These are phyloP conservation scores for Citrus cavaleriei DNA, from an alignment of 345 rosid genomes.

Conservation along the genomic window DNA sequence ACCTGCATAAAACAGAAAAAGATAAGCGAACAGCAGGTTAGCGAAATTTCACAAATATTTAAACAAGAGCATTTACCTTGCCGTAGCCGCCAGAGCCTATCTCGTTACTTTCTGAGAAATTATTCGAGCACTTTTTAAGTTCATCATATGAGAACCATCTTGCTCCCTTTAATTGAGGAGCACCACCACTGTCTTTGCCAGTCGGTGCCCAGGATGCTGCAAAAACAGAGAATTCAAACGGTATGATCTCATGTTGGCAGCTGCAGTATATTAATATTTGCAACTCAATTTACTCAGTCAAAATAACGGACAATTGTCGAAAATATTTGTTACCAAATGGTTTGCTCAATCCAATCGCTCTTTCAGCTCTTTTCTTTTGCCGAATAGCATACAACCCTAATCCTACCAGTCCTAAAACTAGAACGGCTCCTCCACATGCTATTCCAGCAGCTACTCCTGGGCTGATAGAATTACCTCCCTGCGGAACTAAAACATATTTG, in stretches of 20 bases:
- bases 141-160: constrained; percentile 94
- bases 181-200: constrained; percentile 80
- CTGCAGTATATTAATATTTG: not conserved
- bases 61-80: constrained; percentile 42
- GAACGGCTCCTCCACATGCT: constrained; percentile 42
- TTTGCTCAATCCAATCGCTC: constrained; percentile 76
- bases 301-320: not conserved
- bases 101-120: constrained; percentile 69
- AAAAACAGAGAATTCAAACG: constrained; percentile 5
- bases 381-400: constrained; percentile 69
- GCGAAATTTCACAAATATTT: not conserved
- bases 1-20: constrained; percentile 42
- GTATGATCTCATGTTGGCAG: not conserved
- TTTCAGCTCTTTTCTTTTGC: constrained; percentile 95
- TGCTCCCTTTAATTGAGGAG: constrained; percentile 93
- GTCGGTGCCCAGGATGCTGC: constrained; percentile 92
- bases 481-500: constrained; percentile 38
- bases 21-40: not conserved
- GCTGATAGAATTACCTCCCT: constrained; percentile 42
- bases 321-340: constrained; percentile 67
- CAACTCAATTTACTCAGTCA: not conserved
- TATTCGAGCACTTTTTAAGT: constrained; percentile 71
- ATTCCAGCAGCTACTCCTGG: constrained; percentile 41
- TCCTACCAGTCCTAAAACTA: constrained; percentile 64
- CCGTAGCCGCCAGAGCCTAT: constrained; percentile 96